Conservation (phyloP, 495 filamentous ascomycete species). For the Schizothecium vesticola region DNA sequence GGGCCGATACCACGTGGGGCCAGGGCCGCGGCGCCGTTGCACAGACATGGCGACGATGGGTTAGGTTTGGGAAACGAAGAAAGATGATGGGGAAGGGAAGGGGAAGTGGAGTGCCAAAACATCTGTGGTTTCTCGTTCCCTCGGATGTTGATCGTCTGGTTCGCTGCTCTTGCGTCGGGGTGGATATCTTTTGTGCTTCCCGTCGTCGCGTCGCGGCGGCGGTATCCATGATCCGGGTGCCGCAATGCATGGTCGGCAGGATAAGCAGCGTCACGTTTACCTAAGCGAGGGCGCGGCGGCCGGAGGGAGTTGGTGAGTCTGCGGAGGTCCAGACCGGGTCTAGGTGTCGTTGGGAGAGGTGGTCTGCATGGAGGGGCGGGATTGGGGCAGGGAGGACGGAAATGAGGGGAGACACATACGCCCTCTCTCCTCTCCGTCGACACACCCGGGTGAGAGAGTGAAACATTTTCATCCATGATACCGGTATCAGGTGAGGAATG, state of each 20-base stretch:
- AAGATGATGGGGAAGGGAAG: no score
- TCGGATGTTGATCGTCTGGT: neutral
- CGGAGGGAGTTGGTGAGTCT: neutral
- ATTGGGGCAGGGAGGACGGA: neutral
- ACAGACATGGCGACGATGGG: neutral
- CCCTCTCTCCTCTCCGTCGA: neutral
- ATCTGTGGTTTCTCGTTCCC: neutral
- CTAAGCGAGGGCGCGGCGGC: neutral
- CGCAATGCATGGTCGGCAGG: neutral
- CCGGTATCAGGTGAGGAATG: constrained; percentile 3
- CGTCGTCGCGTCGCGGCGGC: neutral
- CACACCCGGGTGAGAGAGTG: neutral
- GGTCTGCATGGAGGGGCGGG: neutral
- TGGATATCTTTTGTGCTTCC: neutral
- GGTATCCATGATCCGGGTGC: neutral
- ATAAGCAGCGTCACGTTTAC: neutral
- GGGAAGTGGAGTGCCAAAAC: no score
- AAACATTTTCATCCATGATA: constrained; percentile 3
- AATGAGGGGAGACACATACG: neutral
- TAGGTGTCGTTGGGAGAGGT: no score
- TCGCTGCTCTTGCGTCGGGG: neutral
- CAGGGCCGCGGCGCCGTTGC: neutral
- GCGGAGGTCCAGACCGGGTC: neutral
- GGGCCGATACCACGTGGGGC: neutral
- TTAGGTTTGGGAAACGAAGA: neutral